Percentiles rank a stretch among this genome's conserved stretches.
Evolutionary conservation across 192 early-diverging fungal genomes (phyloP).

Genomic region (Phycomyces nitens): DNA sequence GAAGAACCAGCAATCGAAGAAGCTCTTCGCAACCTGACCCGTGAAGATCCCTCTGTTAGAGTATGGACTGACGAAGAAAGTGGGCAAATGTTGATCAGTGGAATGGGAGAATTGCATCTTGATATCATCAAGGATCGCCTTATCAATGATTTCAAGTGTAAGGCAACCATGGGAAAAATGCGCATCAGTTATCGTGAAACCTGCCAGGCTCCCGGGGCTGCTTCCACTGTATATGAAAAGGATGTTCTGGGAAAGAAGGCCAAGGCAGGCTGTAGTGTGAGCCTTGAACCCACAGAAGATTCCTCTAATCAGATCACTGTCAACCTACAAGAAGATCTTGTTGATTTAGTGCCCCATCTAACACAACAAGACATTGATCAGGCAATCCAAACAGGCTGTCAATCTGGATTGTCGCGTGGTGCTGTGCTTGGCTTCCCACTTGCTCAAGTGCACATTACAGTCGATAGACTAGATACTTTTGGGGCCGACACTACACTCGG

Average conservation of each 20-base stretch:
- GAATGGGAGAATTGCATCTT: constrained; percentile 94
- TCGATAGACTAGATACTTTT: constrained; percentile 51
- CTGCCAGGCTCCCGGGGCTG: constrained; percentile 34
- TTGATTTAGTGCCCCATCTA: constrained; percentile 10
- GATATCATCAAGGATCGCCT: constrained; percentile 88
- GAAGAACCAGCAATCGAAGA: constrained; percentile 72
- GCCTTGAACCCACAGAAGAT: constrained; percentile 48
- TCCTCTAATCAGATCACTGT: constrained; percentile 19
- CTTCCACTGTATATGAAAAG: constrained; percentile 55
- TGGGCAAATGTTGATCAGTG: constrained; percentile 83
- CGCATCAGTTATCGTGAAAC: constrained; percentile 87
- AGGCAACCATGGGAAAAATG: constrained; percentile 80
- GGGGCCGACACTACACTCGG: constrained; percentile 53
- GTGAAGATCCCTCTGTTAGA: constrained; percentile 88
- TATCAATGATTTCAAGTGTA: constrained; percentile 71
- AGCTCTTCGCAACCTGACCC: constrained; percentile 66
- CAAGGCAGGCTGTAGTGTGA: constrained; percentile 54
- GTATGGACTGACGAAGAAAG: constrained; percentile 75
- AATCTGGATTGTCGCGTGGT: constrained; percentile 68
- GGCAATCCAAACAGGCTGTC: constrained; percentile 65
- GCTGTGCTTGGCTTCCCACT: constrained; percentile 77
- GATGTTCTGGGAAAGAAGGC: constrained; percentile 69
- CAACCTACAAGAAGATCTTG: neutral
- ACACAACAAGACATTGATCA: constrained; percentile 28
- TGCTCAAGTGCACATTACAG: constrained; percentile 53